Percentiles rank a stretch among this genome's conserved stretches.
phyloP scores from a whole-genome alignment of 768 basidiomycete species.

The Boletus coccyginus region DNA sequence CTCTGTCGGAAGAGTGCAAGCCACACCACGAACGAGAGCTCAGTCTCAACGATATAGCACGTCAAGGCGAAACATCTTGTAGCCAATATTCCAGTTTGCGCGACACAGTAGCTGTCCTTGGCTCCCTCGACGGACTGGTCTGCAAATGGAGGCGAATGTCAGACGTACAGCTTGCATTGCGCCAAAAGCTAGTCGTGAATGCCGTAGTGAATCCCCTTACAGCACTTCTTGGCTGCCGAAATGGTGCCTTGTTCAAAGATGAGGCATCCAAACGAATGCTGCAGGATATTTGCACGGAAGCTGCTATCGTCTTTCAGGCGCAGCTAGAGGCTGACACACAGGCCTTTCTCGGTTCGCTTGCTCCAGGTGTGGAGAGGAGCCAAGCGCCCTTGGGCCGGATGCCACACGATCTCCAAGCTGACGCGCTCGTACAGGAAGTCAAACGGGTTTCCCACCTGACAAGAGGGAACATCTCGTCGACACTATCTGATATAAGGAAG shows the following conservation, averaged over 20 bases:
- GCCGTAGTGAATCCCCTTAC: slow-evolving; percentile 84
- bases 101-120: slow-evolving; percentile 64
- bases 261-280: slow-evolving; percentile 44
- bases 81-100: slow-evolving; percentile 59
- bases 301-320: slow-evolving; percentile 54
- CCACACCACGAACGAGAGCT: slow-evolving; percentile 40
- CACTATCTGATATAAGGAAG: slow-evolving; percentile 66
- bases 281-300: slow-evolving; percentile 65
- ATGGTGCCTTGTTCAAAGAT: slow-evolving; percentile 66
- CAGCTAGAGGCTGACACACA: slow-evolving; percentile 43
- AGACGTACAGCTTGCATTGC: slow-evolving; percentile 65
- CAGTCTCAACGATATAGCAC: slow-evolving; percentile 52
- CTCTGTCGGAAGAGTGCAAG: slow-evolving; percentile 36
- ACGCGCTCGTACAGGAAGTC: slow-evolving; percentile 54
- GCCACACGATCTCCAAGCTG: slow-evolving; percentile 43
- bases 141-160: slow-evolving; percentile 64
- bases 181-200: slow-evolving; percentile 81
- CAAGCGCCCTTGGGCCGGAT: slow-evolving; percentile 37
- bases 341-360: slow-evolving; percentile 24
- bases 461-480: slow-evolving; percentile 71
- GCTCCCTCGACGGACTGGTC: slow-evolving; percentile 54
- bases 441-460: slow-evolving; percentile 57
- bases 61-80: slow-evolving; percentile 33
- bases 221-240: slow-evolving; percentile 73
- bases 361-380: slow-evolving; percentile 18